Evolutionary conservation across 805 yeast species (phyloP).

Genomic region (Yamadazyma takamatsuzukensis): DNA sequence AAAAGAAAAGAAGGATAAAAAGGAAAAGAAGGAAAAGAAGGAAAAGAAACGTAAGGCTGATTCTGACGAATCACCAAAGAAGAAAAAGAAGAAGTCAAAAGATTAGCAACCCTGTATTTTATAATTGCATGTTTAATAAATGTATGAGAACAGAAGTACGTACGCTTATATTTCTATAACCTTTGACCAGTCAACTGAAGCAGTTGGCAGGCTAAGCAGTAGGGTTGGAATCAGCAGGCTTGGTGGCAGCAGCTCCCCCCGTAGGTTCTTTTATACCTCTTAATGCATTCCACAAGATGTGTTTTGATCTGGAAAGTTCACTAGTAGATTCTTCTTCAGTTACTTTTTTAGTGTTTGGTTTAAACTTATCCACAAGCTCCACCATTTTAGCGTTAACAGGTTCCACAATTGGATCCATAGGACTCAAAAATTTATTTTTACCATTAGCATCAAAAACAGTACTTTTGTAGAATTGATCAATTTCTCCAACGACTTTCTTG

Average conservation of each 20-base stretch:
- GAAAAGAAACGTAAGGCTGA: slow-evolving; percentile 27
- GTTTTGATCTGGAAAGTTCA: slow-evolving; percentile 41
- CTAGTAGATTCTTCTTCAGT: slow-evolving; percentile 45
- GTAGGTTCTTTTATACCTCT: slow-evolving; percentile 2
- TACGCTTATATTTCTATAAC: background rate
- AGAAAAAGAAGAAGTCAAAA: slow-evolving; percentile 45
- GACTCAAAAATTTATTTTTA: slow-evolving; percentile 58
- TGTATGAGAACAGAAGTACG: background rate
- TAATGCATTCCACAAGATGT: slow-evolving; percentile 10
- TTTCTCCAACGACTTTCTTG: slow-evolving; percentile 41
- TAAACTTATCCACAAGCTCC: slow-evolving; percentile 36
- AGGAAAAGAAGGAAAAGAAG: slow-evolving; percentile 29
- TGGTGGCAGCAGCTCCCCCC: background rate
- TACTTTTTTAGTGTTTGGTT: slow-evolving; percentile 43
- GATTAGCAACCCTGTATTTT: slow-evolving; percentile 21
- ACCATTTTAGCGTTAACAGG: slow-evolving; percentile 60
- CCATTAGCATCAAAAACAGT: slow-evolving; percentile 56
- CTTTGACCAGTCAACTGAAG: background rate
- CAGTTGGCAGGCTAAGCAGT: background rate
- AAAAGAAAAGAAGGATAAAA: slow-evolving; percentile 30
- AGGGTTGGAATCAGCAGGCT: background rate
- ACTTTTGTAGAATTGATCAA: slow-evolving; percentile 49
- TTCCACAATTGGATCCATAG: slow-evolving; percentile 56
- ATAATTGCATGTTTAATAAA: slow-evolving; percentile 2
- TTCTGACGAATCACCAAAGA: slow-evolving; percentile 33